Percentiles rank a stretch among this genome's conserved stretches.
Evolutionary conservation across 768 basidiomycete species (phyloP).

Genomic region (Tulasnella sp.): DNA sequence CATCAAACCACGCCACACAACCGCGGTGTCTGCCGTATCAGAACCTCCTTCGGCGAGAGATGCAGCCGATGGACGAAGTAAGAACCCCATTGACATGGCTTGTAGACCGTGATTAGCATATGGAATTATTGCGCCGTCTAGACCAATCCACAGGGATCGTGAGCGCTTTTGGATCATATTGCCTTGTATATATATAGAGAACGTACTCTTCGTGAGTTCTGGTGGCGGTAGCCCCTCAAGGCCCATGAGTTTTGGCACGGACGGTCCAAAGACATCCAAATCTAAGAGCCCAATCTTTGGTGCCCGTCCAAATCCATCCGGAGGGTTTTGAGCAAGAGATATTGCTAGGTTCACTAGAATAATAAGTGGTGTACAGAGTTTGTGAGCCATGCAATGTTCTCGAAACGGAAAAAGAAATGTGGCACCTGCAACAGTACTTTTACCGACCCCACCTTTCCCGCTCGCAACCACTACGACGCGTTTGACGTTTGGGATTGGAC

Average conservation of each 20-base stretch:
- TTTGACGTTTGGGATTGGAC: slow-evolving; percentile 47
- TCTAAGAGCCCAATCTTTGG: slow-evolving; percentile 80
- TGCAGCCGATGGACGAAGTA: slow-evolving; percentile 45
- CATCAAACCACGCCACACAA: slow-evolving; percentile 97
- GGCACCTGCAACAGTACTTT: slow-evolving; percentile 83
- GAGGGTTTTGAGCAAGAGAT: slow-evolving; percentile 40
- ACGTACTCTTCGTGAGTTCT: slow-evolving; percentile 53
- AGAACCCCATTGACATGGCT: slow-evolving; percentile 96
- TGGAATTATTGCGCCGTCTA: slow-evolving; percentile 74
- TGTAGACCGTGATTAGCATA: slow-evolving; percentile 79
- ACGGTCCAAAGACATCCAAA: slow-evolving; percentile 93
- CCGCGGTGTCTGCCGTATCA: slow-evolving; percentile 46
- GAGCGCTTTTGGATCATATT: background rate
- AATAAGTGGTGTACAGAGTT: slow-evolving; percentile 4
- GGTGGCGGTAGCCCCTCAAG: slow-evolving; percentile 71
- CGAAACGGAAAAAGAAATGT: background rate
- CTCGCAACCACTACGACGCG: slow-evolving; percentile 77
- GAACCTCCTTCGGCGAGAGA: slow-evolving; percentile 30
- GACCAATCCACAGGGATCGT: background rate
- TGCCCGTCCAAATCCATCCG: slow-evolving; percentile 16
- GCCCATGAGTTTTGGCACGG: slow-evolving; percentile 87
- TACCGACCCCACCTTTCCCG: slow-evolving; percentile 94
- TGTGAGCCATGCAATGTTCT: background rate
- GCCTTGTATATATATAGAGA: background rate
- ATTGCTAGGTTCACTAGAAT: slow-evolving; percentile 69